These are phyloP conservation scores for Lecanicillium sp. DNA, from an alignment of 2,329 filamentous ascomycete genomes.

Conservation along the genomic window DNA sequence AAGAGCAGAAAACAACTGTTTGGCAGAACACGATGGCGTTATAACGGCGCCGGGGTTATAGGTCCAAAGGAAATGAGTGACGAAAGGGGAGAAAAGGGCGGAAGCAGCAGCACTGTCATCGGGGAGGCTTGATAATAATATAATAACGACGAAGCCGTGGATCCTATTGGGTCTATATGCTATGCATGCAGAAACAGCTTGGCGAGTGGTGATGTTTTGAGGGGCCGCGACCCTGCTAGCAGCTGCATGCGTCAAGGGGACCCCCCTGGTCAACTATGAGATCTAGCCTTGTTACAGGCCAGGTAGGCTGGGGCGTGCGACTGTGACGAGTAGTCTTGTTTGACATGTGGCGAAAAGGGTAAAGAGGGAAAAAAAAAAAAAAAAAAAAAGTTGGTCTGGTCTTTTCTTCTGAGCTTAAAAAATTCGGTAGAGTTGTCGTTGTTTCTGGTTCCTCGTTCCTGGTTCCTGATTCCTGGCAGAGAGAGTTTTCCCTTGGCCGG, in stretches of 20 bases:
- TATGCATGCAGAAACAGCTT: slow-evolving; percentile 12
- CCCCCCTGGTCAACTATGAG: slow-evolving; percentile 16
- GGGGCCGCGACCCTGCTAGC: slow-evolving; percentile 6
- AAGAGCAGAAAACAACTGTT: slow-evolving; percentile 6
- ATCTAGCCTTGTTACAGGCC: slow-evolving; percentile 25
- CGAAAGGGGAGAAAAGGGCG: not conserved
- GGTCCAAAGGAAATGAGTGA: slow-evolving; percentile 3
- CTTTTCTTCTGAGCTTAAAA: not conserved
- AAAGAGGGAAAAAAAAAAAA: too few relatives aligned
- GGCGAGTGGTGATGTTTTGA: slow-evolving; percentile 13
- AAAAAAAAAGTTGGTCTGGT: not conserved
- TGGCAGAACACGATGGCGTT: slow-evolving; percentile 6
- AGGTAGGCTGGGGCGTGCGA: slow-evolving; percentile 13
- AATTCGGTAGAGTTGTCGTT: too few relatives aligned
- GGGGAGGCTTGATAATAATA: slow-evolving; percentile 7
- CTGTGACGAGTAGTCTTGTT: slow-evolving; percentile 16
- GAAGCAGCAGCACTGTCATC: not conserved
- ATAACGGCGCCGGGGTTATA: not conserved
- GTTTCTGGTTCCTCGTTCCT: not conserved
- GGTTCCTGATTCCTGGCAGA: not conserved
- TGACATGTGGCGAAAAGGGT: too few relatives aligned
- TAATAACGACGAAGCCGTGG: slow-evolving; percentile 8
- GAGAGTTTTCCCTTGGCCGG: not conserved
- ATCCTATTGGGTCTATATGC: not conserved
- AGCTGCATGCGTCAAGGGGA: slow-evolving; percentile 10